These are phyloP conservation scores for Neonectria sp. DNA, from an alignment of 2,329 filamentous ascomycete species.

Conservation along the genomic window DNA sequence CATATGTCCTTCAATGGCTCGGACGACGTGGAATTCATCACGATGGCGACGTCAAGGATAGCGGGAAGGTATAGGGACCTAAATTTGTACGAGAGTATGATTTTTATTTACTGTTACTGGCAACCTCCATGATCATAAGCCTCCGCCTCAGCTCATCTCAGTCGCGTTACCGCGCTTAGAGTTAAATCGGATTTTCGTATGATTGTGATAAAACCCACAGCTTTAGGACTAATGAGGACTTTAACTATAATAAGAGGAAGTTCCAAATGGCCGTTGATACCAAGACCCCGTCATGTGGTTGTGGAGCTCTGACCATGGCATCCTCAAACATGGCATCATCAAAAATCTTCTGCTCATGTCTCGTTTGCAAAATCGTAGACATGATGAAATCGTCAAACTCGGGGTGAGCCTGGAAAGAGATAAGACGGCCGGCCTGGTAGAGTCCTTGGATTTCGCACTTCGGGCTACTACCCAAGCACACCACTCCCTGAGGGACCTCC, in stretches of 20 bases:
- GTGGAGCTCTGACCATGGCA: slow-evolving; percentile 45
- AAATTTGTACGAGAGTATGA: no score
- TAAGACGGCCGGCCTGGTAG: slow-evolving; percentile 52
- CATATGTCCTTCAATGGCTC: neutral
- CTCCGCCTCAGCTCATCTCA: no score
- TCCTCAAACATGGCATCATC: slow-evolving; percentile 46
- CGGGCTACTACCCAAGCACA: slow-evolving; percentile 56
- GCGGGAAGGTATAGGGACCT: no score
- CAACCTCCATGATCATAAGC: no score
- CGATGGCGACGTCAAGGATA: no score
- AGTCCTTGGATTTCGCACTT: slow-evolving; percentile 58
- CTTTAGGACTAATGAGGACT: neutral
- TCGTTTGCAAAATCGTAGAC: slow-evolving; percentile 48
- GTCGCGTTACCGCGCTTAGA: neutral
- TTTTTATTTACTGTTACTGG: no score
- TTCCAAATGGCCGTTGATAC: slow-evolving; percentile 48
- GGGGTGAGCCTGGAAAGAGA: slow-evolving; percentile 61
- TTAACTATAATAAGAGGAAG: slow-evolving; percentile 37
- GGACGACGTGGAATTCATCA: no score
- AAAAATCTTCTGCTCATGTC: slow-evolving; percentile 47
- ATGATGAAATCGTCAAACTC: slow-evolving; percentile 59
- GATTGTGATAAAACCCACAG: neutral
- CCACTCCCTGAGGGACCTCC: slow-evolving; percentile 53
- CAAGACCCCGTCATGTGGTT: slow-evolving; percentile 48
- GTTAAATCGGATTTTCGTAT: no score